phyloP scores from a whole-genome alignment of 345 rosid species.

The Aegle marmelos region DNA sequence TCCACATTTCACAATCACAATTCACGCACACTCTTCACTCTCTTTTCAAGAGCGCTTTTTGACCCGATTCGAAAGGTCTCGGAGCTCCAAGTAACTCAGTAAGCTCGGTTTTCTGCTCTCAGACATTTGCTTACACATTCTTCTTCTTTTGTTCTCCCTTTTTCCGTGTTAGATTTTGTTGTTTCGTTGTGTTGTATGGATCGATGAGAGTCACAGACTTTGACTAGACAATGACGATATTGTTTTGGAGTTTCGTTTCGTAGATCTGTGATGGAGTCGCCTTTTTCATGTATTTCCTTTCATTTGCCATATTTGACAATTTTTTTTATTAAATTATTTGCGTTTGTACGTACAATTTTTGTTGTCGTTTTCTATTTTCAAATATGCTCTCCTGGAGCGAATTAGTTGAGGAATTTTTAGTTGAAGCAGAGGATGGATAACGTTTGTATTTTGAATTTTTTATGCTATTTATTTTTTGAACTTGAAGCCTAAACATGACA shows the following conservation, averaged over 20 bases:
- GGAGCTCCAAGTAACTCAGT: conserved; percentile 30
- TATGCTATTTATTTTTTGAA: not conserved
- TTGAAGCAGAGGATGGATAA: not conserved
- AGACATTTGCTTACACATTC: not conserved
- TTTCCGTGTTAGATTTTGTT: not conserved
- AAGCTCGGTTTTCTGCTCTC: conserved; percentile 23
- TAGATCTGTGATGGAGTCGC: conserved; percentile 35
- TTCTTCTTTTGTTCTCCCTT: not conserved
- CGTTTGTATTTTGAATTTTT: not conserved
- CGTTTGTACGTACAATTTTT: not conserved
- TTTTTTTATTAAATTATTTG: not conserved
- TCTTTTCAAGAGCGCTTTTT: conserved; percentile 24
- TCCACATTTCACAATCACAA: conserved; percentile 8
- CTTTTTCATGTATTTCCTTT: conserved; percentile 1
- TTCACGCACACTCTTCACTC: conserved; percentile 17
- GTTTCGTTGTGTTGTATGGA: conserved; percentile 12
- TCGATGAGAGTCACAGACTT: conserved; percentile 5
- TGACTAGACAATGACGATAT: not conserved
- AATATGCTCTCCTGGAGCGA: not conserved
- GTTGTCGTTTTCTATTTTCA: not conserved
- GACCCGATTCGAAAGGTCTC: conserved; percentile 19
- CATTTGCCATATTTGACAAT: not conserved
- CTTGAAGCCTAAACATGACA: not conserved
- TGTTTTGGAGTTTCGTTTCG: conserved; percentile 17
- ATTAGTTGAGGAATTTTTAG: conserved; percentile 7